These are phyloP conservation scores for Cryphonectria radicalis DNA, from an alignment of 2,329 filamentous ascomycete species.

Conservation along the genomic window DNA sequence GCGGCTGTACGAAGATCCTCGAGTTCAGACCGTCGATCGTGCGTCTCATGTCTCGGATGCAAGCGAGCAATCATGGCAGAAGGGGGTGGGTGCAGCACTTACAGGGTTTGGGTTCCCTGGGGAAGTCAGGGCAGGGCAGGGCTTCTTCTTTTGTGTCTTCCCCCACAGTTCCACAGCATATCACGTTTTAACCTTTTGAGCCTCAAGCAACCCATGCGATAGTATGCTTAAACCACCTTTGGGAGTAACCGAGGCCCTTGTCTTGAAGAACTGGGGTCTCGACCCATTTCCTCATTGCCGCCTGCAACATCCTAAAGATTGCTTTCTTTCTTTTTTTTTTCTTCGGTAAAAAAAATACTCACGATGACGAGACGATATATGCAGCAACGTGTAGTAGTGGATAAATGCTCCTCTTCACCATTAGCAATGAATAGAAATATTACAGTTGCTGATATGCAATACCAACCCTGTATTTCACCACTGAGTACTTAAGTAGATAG, in stretches of 20 bases:
- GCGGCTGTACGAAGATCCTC: conserved; percentile 11
- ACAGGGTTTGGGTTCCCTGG: background rate
- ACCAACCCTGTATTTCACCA: background rate
- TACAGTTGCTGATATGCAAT: too few relatives aligned
- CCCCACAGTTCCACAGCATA: conserved; percentile 2
- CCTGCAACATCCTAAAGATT: conserved; percentile 12
- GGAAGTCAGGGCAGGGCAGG: background rate
- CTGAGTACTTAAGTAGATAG: background rate
- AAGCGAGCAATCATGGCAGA: background rate
- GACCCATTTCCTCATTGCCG: background rate
- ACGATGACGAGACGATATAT: background rate
- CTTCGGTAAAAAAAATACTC: too few relatives aligned
- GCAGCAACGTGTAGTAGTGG: background rate
- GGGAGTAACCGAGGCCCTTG: background rate
- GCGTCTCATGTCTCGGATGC: conserved; percentile 21
- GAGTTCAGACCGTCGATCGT: conserved; percentile 28
- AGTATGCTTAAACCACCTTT: conserved; percentile 1
- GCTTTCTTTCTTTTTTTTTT: background rate
- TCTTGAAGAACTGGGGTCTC: background rate
- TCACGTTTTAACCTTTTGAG: conserved; percentile 5
- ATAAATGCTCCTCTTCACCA: background rate
- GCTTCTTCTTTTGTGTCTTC: background rate
- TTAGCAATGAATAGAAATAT: background rate
- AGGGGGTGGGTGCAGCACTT: background rate
- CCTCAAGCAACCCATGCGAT: conserved; percentile 3